A percentile compares a stretch with the other conserved stretches of the same genome.
Evolutionary conservation across 108 stramenopile genomes (phyloP).

Genomic region (Nannochloropsis salina): DNA sequence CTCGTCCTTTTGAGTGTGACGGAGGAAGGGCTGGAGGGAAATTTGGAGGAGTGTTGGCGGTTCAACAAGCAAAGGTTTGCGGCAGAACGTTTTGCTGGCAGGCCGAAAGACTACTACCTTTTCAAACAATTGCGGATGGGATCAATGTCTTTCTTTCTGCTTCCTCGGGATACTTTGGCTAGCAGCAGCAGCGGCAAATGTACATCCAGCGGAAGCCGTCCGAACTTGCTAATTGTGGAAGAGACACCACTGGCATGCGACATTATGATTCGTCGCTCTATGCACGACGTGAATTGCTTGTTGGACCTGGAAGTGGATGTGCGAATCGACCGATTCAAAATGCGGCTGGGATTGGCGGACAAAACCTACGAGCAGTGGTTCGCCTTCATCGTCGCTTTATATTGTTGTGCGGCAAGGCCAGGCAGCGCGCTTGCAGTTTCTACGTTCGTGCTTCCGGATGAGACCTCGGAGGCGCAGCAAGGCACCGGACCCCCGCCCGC

Average conservation of each 20-base stretch:
- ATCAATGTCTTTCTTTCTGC: background rate
- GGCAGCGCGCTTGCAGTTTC: no score
- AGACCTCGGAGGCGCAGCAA: no score
- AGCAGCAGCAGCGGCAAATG: background rate
- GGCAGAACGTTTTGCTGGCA: background rate
- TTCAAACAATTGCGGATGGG: constrained; percentile 6
- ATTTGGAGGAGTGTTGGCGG: background rate
- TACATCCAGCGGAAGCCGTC: background rate
- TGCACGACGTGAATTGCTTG: background rate
- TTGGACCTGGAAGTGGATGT: background rate
- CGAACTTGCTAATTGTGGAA: background rate
- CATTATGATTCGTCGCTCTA: background rate
- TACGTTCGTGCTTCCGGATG: no score
- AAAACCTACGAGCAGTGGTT: background rate
- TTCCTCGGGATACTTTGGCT: background rate
- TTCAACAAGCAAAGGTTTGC: background rate
- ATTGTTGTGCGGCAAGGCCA: background rate
- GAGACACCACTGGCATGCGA: background rate
- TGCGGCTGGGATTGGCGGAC: background rate
- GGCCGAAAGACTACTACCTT: background rate
- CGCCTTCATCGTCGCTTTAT: background rate
- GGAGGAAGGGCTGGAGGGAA: background rate
- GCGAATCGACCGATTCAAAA: background rate
- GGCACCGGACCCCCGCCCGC: no score
- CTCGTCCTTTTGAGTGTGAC: background rate